These are phyloP conservation scores for Bretziella fagacearum DNA, from an alignment of 2,329 filamentous ascomycete species.

Conservation along the genomic window DNA sequence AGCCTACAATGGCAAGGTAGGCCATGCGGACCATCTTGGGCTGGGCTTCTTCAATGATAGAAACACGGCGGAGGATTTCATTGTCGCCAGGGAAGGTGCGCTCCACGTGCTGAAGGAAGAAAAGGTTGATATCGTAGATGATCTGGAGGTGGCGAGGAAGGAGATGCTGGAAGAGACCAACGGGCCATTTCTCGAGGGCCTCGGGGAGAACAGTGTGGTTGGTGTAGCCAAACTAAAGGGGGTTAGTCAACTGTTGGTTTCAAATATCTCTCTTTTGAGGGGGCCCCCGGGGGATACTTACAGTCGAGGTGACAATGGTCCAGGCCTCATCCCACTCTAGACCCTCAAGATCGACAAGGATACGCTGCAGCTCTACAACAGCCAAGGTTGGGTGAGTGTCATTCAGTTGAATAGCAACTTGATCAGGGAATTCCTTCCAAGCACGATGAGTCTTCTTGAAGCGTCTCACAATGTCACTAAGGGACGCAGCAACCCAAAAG, in stretches of 20 bases:
- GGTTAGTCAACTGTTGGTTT: background rate
- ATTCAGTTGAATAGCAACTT: conserved; percentile 94
- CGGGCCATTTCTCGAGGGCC: conserved; percentile 95
- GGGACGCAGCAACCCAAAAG: conserved; percentile 96
- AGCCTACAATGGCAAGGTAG: conserved; percentile 83
- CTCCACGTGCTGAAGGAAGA: conserved; percentile 83
- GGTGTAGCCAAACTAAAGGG: conserved; percentile 67
- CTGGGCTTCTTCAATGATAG: conserved; percentile 91
- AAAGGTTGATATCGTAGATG: conserved; percentile 95
- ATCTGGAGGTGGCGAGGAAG: conserved; percentile 90
- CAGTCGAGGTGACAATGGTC: conserved; percentile 55
- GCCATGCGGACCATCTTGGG: conserved; percentile 99
- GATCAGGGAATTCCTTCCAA: conserved; percentile 85
- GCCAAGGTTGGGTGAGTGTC: conserved; percentile 95
- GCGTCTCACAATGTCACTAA: conserved; percentile 87
- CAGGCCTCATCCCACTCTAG: conserved; percentile 89
- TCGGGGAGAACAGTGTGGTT: conserved; percentile 97
- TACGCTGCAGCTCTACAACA: conserved; percentile 88
- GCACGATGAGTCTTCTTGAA: conserved; percentile 94
- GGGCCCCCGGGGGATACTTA: conserved; percentile 24
- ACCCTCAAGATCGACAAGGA: conserved; percentile 75
- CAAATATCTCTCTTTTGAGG: background rate
- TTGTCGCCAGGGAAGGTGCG: conserved; percentile 77
- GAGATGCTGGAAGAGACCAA: conserved; percentile 78
- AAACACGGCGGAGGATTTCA: conserved; percentile 72